These are phyloP conservation scores for Colletotrichum karsti DNA, from an alignment of 2,329 filamentous ascomycete species.

Conservation along the genomic window DNA sequence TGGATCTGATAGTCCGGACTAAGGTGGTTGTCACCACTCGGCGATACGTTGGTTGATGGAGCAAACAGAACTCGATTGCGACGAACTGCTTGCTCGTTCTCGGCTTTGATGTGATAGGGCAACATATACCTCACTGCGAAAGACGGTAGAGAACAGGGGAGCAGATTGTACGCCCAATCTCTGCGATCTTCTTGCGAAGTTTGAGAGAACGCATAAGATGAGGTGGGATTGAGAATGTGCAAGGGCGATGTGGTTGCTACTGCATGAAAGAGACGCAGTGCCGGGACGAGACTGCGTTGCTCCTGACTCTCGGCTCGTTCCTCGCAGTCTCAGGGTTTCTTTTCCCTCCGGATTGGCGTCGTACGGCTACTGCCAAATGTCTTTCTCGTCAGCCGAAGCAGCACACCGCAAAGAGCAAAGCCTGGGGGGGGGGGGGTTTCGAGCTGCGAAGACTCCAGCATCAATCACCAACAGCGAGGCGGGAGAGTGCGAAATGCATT, in stretches of 20 bases:
- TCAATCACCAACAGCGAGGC: neutral
- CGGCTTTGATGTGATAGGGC: neutral
- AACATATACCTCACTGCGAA: neutral
- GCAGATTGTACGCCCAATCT: neutral
- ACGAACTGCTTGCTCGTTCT: neutral
- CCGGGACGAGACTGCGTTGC: neutral
- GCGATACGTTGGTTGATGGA: conserved; percentile 1
- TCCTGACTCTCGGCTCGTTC: neutral
- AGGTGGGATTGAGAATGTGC: neutral
- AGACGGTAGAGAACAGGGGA: neutral
- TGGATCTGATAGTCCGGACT: conserved; percentile 8
- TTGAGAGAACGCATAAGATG: neutral
- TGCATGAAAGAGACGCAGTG: conserved; percentile 16
- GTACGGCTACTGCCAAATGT: neutral
- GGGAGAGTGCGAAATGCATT: neutral
- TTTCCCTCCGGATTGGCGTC: neutral
- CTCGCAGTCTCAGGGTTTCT: conserved; percentile 1
- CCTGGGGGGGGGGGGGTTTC: neutral
- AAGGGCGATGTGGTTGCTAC: neutral
- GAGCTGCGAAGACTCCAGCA: neutral
- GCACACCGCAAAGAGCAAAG: neutral
- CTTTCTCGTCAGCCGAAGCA: neutral
- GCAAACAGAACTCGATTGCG: conserved; percentile 4
- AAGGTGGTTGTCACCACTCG: neutral
- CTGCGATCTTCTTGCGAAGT: neutral